phyloP scores from a whole-genome alignment of 129 eudicot species.

The Artemisia tridentata region DNA sequence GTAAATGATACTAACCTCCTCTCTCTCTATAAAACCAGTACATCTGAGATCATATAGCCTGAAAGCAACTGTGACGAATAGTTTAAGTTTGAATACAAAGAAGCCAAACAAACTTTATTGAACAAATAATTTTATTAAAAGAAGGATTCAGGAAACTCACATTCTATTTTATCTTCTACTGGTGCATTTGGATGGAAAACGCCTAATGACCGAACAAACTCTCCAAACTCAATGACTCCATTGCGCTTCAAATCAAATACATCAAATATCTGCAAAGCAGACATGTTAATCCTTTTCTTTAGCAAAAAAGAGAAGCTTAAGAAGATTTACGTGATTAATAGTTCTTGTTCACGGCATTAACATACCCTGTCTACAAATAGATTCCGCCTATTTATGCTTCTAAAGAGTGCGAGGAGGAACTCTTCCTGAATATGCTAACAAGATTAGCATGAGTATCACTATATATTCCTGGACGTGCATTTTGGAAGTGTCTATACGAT shows the following conservation, averaged over 20 bases:
- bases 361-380: slow-evolving; percentile 92
- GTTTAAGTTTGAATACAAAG: slow-evolving; percentile 6
- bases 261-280: slow-evolving; percentile 70
- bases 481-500: neutral
- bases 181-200: slow-evolving; percentile 58
- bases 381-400: slow-evolving; percentile 75
- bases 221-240: slow-evolving; percentile 53
- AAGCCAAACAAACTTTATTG: neutral
- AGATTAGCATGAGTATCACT: no score
- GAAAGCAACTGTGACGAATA: slow-evolving; percentile 67
- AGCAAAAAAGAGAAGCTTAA: neutral
- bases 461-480: no score
- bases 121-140: neutral
- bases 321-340: slow-evolving; percentile 3
- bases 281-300: neutral
- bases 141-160: slow-evolving; percentile 27
- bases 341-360: neutral
- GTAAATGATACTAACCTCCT: slow-evolving; percentile 62
- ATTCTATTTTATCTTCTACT: slow-evolving; percentile 35
- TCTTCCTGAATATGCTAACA: slow-evolving; percentile 56
- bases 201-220: slow-evolving; percentile 53
- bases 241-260: slow-evolving; percentile 80
- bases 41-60: slow-evolving; percentile 83
- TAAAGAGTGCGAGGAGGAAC: slow-evolving; percentile 82
- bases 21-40: slow-evolving; percentile 85